A percentile compares a stretch with the other conserved stretches of the same genome.
Conservation (phyloP, 2,329 filamentous ascomycete genomes). For the Macrophomina pseudophaseolina region DNA sequence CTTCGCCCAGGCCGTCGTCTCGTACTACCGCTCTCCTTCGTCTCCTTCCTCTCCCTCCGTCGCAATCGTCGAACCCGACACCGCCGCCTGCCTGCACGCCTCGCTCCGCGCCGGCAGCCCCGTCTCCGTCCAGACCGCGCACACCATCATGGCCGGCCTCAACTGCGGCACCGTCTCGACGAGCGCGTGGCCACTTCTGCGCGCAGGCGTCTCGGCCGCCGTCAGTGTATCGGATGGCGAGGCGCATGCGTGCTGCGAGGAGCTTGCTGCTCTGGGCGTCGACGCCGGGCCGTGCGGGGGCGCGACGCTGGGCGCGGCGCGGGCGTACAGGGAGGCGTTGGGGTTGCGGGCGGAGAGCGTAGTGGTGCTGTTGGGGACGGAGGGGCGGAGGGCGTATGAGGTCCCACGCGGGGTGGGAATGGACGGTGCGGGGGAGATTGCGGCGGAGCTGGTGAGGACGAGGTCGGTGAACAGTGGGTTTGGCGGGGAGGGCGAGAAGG, state of each 20-base stretch:
- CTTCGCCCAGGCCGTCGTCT: constrained; percentile 68
- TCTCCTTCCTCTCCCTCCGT: constrained; percentile 44
- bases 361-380: constrained; percentile 67
- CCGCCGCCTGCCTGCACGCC: constrained; percentile 60
- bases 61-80: constrained; percentile 69
- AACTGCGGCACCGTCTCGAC: constrained; percentile 70
- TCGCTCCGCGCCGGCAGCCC: constrained; percentile 54
- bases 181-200: constrained; percentile 65
- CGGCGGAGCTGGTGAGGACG: constrained; percentile 55
- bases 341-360: constrained; percentile 52
- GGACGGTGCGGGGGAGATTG: constrained; percentile 51
- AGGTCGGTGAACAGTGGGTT: constrained; percentile 56
- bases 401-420: constrained; percentile 41
- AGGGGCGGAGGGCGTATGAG: constrained; percentile 61
- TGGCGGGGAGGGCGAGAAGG: constrained; percentile 54
- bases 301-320: constrained; percentile 58
- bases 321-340: constrained; percentile 37
- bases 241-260: constrained; percentile 59
- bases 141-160: constrained; percentile 72
- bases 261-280: constrained; percentile 54
- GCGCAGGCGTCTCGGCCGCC: constrained; percentile 60
- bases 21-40: constrained; percentile 59
- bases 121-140: constrained; percentile 61
- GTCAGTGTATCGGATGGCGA: constrained; percentile 65
- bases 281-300: constrained; percentile 65